Evolutionary conservation across 164 flowering plant species (phyloP).

Genomic region (Umbellularia californica): DNA sequence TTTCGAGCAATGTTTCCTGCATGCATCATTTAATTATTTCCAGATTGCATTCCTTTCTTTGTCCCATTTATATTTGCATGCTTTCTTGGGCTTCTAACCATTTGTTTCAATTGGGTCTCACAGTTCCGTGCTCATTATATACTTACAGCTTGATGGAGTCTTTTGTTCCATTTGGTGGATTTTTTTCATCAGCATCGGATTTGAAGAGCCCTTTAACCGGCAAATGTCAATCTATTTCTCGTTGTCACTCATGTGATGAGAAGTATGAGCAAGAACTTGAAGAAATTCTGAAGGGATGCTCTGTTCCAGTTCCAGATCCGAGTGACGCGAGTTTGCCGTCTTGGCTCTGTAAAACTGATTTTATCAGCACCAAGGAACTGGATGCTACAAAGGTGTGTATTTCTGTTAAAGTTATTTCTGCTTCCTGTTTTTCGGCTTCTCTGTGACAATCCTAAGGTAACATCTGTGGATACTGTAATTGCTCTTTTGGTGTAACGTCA

Average conservation of each 20-base stretch:
- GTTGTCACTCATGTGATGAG: slow-evolving; percentile 43
- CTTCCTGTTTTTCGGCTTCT: neutral
- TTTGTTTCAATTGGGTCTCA: slow-evolving; percentile 36
- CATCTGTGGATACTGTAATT: neutral
- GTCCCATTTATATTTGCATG: neutral
- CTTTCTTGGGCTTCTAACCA: slow-evolving; percentile 31
- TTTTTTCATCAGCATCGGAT: slow-evolving; percentile 46
- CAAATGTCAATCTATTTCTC: slow-evolving; percentile 21
- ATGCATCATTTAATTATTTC: neutral
- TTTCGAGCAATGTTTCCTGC: neutral
- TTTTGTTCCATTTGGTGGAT: slow-evolving; percentile 73
- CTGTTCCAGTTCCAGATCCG: slow-evolving; percentile 37
- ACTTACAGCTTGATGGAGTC: slow-evolving; percentile 83
- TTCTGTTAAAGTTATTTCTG: slow-evolving; percentile 7
- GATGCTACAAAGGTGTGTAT: slow-evolving; percentile 35
- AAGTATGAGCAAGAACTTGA: slow-evolving; percentile 56
- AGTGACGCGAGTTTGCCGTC: slow-evolving; percentile 30
- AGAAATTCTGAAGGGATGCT: slow-evolving; percentile 23
- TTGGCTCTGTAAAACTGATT: slow-evolving; percentile 42
- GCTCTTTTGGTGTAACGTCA: neutral
- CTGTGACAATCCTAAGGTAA: neutral
- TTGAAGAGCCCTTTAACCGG: slow-evolving; percentile 24
- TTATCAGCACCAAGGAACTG: slow-evolving; percentile 16
- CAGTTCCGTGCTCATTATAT: slow-evolving; percentile 46
- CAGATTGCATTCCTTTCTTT: too few relatives aligned